Evolutionary conservation across 768 basidiomycete species (phyloP), one percentile per base, ranked within the genome.

Genomic region (Goffeauzyma gilvescens): DNA sequence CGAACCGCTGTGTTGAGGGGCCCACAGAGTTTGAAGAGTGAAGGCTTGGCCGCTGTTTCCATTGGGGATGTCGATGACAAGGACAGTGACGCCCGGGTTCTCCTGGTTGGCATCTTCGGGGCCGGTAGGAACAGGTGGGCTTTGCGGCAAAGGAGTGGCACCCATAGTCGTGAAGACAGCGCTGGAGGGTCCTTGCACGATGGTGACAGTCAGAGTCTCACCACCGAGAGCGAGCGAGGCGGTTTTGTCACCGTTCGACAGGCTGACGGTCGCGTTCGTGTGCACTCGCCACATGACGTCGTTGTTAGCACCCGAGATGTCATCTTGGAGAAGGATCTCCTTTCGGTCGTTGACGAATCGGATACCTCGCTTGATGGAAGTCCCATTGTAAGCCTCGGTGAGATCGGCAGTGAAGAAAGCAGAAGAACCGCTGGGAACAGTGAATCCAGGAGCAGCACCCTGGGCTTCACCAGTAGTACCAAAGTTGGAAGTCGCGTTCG

Each of bases 271-370:
- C 9, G 90, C 89, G 65, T 96, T 96, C 44, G 90, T 95, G 65
- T 96, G 87, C 71, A 83, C 81, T 35, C 85, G 76, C 90, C 90
- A 93, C 48, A 57, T 50, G 34, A 93, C 61, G 17, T 69, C 52
- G 12, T 49, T 55, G 5, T 62, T 67, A 25, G 70, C 63, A 2
- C 76, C 67, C 14, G 64, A 70, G 56, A 95, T 77, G 57, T 98
- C 93, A 65, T 95, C 90, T 62, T 90, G 90, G 34, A 98, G 60
- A 13, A 98, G 74, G 12, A 95, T 77, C 65, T 95, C 93, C 48
- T 71, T 73, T 49, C 93, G 76, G 27, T 66, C 69, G 63, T 96
- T 96, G 50, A 95, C 55, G 45, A 77, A 57, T 35, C 86, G 81
- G 41, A 87, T 68, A 38, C 89, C 93, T 48, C 93, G 86, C 55